Evolutionary conservation across 176 grass and related monocot genomes (phyloP).

Genomic region (Bothriochloa decipiens): DNA sequence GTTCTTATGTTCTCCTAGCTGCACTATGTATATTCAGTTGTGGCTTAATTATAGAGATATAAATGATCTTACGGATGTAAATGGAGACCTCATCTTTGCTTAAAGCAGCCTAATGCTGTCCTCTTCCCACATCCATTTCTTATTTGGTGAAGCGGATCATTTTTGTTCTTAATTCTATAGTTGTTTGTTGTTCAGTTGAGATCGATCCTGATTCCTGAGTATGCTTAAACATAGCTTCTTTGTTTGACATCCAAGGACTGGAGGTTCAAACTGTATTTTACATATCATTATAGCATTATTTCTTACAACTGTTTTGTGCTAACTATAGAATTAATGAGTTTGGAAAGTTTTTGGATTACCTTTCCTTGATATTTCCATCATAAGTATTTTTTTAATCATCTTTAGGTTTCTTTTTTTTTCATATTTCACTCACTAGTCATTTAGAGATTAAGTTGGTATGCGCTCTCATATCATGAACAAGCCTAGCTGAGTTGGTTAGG

Average conservation of each 20-base stretch:
- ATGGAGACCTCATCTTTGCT: too few species aligned
- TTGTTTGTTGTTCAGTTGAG: conserved; percentile 9
- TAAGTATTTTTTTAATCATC: neutral
- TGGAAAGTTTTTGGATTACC: neutral
- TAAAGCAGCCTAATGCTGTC: neutral
- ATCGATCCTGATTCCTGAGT: neutral
- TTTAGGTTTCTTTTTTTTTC: conserved; percentile 6
- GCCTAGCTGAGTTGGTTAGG: too few species aligned
- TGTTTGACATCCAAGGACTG: neutral
- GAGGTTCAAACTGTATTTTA: neutral
- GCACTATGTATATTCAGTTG: neutral
- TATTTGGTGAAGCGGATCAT: neutral
- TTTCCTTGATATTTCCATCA: neutral
- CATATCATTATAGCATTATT: neutral
- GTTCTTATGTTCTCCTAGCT: neutral
- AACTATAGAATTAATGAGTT: neutral
- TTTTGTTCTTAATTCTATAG: neutral
- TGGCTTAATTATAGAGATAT: too few species aligned
- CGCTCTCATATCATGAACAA: neutral
- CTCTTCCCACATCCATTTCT: neutral
- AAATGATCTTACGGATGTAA: too few species aligned
- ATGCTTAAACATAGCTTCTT: neutral
- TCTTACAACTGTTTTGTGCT: neutral
- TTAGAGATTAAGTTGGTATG: neutral
- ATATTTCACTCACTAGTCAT: neutral